phyloP scores from a whole-genome alignment of 768 basidiomycete species.

The Macrolepiota dolichaula region DNA sequence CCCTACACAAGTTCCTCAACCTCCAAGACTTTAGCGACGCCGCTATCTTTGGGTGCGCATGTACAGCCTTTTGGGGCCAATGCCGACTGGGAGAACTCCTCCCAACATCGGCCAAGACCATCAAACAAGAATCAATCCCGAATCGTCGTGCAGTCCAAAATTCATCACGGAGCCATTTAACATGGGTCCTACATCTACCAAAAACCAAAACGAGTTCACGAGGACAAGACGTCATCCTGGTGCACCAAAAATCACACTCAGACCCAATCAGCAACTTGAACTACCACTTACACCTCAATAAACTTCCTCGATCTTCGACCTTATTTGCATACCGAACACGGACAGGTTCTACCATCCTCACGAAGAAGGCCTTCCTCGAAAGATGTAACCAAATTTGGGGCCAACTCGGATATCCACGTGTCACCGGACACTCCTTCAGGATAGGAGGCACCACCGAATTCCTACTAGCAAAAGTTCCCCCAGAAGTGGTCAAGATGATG shows the following conservation, averaged over 20 bases:
- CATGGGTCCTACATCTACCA: slow-evolving; percentile 25
- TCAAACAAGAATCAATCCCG: neutral
- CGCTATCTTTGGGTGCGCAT: slow-evolving; percentile 28
- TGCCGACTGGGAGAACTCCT: slow-evolving; percentile 26
- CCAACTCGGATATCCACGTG: neutral
- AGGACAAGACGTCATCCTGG: slow-evolving; percentile 23
- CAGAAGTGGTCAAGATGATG: slow-evolving; percentile 28
- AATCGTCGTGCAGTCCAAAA: too few relatives aligned
- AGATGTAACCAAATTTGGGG: slow-evolving; percentile 13
- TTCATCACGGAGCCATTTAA: neutral
- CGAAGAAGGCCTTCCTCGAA: slow-evolving; percentile 9
- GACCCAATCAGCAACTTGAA: slow-evolving; percentile 19
- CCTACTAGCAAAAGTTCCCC: slow-evolving; percentile 22
- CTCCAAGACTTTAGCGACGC: slow-evolving; percentile 22
- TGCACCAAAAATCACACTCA: slow-evolving; percentile 15
- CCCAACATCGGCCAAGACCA: slow-evolving; percentile 11
- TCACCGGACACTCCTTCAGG: slow-evolving; percentile 23
- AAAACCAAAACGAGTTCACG: slow-evolving; percentile 30
- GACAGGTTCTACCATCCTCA: neutral
- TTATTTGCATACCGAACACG: slow-evolving; percentile 12
- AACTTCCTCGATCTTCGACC: slow-evolving; percentile 15
- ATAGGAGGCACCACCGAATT: slow-evolving; percentile 27
- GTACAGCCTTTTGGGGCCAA: slow-evolving; percentile 31
- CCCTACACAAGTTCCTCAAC: slow-evolving; percentile 15
- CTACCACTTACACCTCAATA: slow-evolving; percentile 19